Conservation (phyloP, 345 rosid genomes). For the Anacardium occidentale region DNA sequence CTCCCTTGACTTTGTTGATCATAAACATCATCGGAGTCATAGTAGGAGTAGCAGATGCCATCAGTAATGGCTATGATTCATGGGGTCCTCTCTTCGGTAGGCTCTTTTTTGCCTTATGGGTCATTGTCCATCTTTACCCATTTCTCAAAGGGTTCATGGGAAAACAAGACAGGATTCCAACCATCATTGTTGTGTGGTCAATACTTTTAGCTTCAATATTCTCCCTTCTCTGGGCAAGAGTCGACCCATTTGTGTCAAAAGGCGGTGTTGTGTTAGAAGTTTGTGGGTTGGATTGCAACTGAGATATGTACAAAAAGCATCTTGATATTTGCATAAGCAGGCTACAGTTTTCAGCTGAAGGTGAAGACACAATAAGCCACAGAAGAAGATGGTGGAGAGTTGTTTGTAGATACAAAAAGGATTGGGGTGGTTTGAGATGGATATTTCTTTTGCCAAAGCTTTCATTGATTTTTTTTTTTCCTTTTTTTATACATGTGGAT, state of each 20-base stretch:
- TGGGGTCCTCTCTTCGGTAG: conserved; percentile 72
- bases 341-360: conserved; percentile 1
- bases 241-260: conserved; percentile 49
- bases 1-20: conserved; percentile 55
- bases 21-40: conserved; percentile 57
- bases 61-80: conserved; percentile 61
- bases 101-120: conserved; percentile 63
- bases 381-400: conserved; percentile 13
- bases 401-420: conserved; percentile 27
- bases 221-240: conserved; percentile 62
- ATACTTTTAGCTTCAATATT: conserved; percentile 60
- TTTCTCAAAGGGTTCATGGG: conserved; percentile 64
- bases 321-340: conserved; percentile 10
- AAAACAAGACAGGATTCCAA: conserved; percentile 59
- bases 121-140: conserved; percentile 60
- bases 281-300: conserved; percentile 55
- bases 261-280: conserved; percentile 50
- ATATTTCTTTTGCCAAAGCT: conserved; percentile 13
- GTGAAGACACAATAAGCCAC: conserved; percentile 14
- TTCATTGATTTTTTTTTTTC: conserved; percentile 19
- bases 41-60: conserved; percentile 60
- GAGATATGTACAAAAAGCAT: no score
- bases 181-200: conserved; percentile 64
- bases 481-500: conserved; percentile 4
- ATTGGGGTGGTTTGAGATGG: conserved; percentile 11